Conservation (phyloP, 2,329 filamentous ascomycete genomes). For the Ophiocordyceps camponoti-floridani region DNA sequence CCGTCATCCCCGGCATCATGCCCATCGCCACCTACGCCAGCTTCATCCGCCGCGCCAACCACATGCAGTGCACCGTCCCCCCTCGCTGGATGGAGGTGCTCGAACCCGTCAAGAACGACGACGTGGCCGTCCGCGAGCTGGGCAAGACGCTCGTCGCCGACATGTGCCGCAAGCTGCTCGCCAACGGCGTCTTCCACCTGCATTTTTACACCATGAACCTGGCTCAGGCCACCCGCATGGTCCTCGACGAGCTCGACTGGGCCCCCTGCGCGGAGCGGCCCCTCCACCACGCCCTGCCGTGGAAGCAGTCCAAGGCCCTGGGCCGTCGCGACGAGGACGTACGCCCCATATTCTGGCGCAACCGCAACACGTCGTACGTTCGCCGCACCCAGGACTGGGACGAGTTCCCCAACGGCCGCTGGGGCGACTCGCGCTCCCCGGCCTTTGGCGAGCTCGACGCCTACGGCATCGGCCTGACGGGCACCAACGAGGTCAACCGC, state of each 20-base stretch:
- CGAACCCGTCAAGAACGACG: conserved; percentile 92
- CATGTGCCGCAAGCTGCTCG: conserved; percentile 74
- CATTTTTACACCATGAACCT: conserved; percentile 99
- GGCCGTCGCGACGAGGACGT: conserved; percentile 87
- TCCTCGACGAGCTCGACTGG: conserved; percentile 76
- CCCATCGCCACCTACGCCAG: conserved; percentile 82
- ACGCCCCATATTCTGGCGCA: conserved; percentile 96
- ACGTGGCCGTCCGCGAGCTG: conserved; percentile 76
- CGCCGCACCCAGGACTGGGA: conserved; percentile 96
- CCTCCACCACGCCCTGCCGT: conserved; percentile 78
- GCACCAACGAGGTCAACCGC: conserved; percentile 88
- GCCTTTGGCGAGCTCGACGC: conserved; percentile 91
- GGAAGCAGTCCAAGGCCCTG: conserved; percentile 85
- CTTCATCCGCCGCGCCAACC: conserved; percentile 76
- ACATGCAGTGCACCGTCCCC: conserved; percentile 77
- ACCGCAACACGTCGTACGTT: conserved; percentile 89
- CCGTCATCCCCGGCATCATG: conserved; percentile 79
- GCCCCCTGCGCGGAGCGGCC: conserved; percentile 62
- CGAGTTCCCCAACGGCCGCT: conserved; percentile 95
- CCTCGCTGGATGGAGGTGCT: conserved; percentile 62
- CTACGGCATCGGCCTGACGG: conserved; percentile 85
- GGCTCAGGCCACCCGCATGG: conserved; percentile 81
- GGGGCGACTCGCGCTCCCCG: conserved; percentile 92
- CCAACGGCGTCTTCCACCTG: conserved; percentile 67
- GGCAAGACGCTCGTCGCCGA: conserved; percentile 76